Base-by-base conservation (phyloP, 2,329 filamentous ascomycete species). In the Karstenula rhodostoma region DNA sequence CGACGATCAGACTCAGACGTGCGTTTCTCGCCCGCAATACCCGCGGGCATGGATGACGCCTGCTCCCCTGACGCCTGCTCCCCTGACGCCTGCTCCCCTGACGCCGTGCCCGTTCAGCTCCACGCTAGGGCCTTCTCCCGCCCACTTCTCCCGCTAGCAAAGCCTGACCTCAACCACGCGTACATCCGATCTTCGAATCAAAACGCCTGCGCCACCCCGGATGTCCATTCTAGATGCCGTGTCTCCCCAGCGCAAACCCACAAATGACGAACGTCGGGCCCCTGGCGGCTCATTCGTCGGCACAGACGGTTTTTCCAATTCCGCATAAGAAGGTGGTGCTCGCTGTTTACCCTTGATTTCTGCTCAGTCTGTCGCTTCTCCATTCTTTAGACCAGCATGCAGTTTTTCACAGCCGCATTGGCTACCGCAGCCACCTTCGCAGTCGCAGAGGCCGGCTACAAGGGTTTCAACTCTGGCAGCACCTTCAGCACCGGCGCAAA, bases 391-490 rank as follows among this genome's bases (percentile, higher is more conserved):
- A 35, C 22, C 40, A 33, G 19, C 1, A 55, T 55, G 52, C 40
- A 37, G 7, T 44, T 47, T 19, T 55, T 47, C 12, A 25, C 42
- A 12, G 12, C 51, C 10, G 29, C 29, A 9, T 19, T 55, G 40
- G 52, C 42, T 47, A 19, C 47, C 19, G 52, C 52, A 46, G 52
- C 52, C 42, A 35, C 52, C 12, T 19, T 55, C 13, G 7, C 42
- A 10, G 52, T 29, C 33, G 52, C 42, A 4, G 23, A 23, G 37
- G 52, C 52, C 44, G 52, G 40, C n/a, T 37, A 47, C 57, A 71
- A 73, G 35, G 91, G 91, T 67, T 92, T 92, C 86, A 92, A 92
- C 84, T 92, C 90, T 64, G 89, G 88, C 62, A 81, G 84, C 56
- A 84, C 83, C 60, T 87, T 87, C 72, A 84, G 82, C 37, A 85